Conservation (phyloP, 2,329 filamentous ascomycete genomes). For the Albifimbria verrucaria region DNA sequence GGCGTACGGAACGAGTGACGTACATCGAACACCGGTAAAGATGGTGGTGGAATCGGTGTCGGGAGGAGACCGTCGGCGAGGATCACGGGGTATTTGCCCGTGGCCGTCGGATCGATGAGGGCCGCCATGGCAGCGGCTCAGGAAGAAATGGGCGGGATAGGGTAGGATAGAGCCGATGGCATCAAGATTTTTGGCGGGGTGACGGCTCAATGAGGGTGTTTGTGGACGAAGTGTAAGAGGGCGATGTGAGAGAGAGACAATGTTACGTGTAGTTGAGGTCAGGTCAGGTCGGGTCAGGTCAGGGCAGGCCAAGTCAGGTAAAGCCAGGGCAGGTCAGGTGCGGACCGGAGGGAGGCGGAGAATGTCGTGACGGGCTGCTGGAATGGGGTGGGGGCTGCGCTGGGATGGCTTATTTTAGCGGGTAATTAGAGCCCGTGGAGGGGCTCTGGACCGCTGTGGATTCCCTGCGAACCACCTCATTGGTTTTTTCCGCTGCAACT, state of each 20-base stretch:
- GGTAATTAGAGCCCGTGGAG: too few relatives aligned
- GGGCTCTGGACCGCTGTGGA: too few relatives aligned
- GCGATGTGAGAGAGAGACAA: background rate
- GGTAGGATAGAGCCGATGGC: background rate
- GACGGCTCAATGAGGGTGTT: background rate
- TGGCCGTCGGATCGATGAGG: conserved; percentile 57
- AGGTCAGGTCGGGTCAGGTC: background rate
- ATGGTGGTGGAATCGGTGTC: conserved; percentile 50
- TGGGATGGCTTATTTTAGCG: too few relatives aligned
- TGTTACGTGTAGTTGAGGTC: background rate
- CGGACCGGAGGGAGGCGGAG: background rate
- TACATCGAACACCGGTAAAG: conserved; percentile 61
- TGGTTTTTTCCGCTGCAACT: too few relatives aligned
- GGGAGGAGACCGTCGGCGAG: conserved; percentile 59
- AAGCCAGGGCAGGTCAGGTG: background rate
- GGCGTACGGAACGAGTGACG: conserved; percentile 15
- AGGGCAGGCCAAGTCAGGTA: background rate
- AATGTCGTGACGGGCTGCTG: background rate
- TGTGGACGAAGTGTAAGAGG: background rate
- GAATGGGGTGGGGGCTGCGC: too few relatives aligned
- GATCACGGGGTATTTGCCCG: conserved; percentile 60
- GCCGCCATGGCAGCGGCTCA: conserved; percentile 24
- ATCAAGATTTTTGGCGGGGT: too few relatives aligned
- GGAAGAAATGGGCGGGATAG: background rate
- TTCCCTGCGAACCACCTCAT: too few relatives aligned